Conservation (phyloP, 306 rosid genomes). For the Sphenostylis stenocarpa region DNA sequence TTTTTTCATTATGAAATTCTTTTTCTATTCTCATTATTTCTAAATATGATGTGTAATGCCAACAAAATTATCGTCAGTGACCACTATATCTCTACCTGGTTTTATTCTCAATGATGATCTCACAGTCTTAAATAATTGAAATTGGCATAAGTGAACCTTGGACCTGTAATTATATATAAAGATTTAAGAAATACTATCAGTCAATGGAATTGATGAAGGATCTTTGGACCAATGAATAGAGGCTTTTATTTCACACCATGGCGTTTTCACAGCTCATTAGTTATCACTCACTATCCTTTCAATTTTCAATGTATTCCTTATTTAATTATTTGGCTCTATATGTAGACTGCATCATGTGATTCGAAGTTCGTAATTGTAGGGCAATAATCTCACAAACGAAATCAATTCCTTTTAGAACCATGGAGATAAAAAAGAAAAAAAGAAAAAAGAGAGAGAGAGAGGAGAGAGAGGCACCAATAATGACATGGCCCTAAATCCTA, state of each 20-base stretch:
- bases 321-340: slow-evolving; percentile 13
- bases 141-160: slow-evolving; percentile 19
- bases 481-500: slow-evolving; percentile 47
- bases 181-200: slow-evolving; percentile 1
- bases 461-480: slow-evolving; percentile 43
- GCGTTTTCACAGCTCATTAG: slow-evolving; percentile 33
- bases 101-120: slow-evolving; percentile 35
- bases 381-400: slow-evolving; percentile 25
- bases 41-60: neutral
- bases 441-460: too few relatives aligned
- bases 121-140: slow-evolving; percentile 31
- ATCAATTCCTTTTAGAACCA: slow-evolving; percentile 13
- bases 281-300: slow-evolving; percentile 1
- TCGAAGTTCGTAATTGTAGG: neutral
- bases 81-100: slow-evolving; percentile 24
- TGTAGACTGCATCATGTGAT: slow-evolving; percentile 27
- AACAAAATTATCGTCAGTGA: slow-evolving; percentile 24
- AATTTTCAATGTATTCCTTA: slow-evolving; percentile 20
- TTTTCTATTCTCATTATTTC: neutral
- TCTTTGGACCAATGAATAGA: slow-evolving; percentile 32
- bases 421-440: slow-evolving; percentile 6
- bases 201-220: slow-evolving; percentile 40
- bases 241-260: slow-evolving; percentile 24
- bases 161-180: slow-evolving; percentile 26
- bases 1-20: neutral